phyloP scores from a whole-genome alignment of 2,329 filamentous ascomycete species.

The Magnaporthales sp. region DNA sequence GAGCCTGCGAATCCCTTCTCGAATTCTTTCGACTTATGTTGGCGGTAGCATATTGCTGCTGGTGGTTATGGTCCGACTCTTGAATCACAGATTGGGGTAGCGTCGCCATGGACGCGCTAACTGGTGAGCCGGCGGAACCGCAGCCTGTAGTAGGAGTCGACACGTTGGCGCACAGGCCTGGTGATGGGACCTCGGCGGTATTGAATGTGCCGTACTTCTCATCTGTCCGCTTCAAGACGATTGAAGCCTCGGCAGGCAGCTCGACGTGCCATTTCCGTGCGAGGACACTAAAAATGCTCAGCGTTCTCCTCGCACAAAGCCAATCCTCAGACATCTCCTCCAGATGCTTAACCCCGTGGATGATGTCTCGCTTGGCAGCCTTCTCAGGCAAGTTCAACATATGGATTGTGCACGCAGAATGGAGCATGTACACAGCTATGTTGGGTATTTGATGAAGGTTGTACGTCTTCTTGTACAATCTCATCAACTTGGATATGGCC shows the following conservation, averaged over 20 bases:
- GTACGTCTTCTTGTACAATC: conserved; percentile 87
- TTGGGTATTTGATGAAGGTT: conserved; percentile 92
- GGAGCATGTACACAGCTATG: conserved; percentile 89
- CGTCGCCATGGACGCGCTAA: background rate
- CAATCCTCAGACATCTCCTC: conserved; percentile 95
- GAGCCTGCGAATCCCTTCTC: background rate
- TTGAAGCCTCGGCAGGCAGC: conserved; percentile 72
- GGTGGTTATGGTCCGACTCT: background rate
- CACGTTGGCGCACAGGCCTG: conserved; percentile 22
- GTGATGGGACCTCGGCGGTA: conserved; percentile 51
- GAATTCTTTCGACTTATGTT: background rate
- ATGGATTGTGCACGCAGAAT: conserved; percentile 92
- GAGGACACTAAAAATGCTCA: conserved; percentile 77
- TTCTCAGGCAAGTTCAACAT: conserved; percentile 89
- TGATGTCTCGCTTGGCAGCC: conserved; percentile 80
- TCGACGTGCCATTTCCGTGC: conserved; percentile 85
- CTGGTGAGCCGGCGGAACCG: conserved; percentile 1
- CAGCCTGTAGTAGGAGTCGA: conserved; percentile 15
- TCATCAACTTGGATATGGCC: conserved; percentile 86
- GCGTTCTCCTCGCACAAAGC: conserved; percentile 77
- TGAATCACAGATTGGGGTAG: background rate
- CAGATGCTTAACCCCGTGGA: conserved; percentile 81
- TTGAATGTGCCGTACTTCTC: conserved; percentile 68
- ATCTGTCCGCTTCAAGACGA: conserved; percentile 70
- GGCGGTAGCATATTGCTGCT: background rate